Percentiles rank a stretch among this genome's conserved stretches.
phyloP scores from a whole-genome alignment of 208 protist genomes.

The Leptomonas seymouri region DNA sequence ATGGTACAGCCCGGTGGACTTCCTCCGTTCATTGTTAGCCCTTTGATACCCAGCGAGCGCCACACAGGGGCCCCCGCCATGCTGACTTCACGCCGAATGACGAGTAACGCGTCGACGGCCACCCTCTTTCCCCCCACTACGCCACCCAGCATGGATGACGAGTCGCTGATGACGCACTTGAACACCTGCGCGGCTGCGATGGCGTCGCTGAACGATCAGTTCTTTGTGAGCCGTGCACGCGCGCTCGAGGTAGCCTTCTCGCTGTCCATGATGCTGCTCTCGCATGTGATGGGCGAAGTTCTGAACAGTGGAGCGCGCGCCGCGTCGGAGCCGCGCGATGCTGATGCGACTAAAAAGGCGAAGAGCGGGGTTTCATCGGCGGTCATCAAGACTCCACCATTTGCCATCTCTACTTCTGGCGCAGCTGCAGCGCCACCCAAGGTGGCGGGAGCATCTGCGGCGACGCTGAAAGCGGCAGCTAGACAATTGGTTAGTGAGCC shows the following conservation, averaged over 20 bases:
- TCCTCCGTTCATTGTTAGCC: slow-evolving; percentile 18
- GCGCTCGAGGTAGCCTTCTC: slow-evolving; percentile 35
- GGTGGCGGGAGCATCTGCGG: not conserved
- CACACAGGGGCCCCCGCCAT: not conserved
- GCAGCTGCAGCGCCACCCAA: not conserved
- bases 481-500: not conserved
- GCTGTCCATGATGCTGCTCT: slow-evolving; percentile 29
- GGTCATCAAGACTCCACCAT: slow-evolving; percentile 5
- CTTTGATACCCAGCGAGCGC: slow-evolving; percentile 11
- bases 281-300: slow-evolving; percentile 32
- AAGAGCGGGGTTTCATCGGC: not conserved
- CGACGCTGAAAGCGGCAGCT: not conserved
- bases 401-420: not conserved
- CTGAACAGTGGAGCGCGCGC: slow-evolving; percentile 9
- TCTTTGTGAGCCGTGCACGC: slow-evolving; percentile 21
- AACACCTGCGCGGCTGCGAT: slow-evolving; percentile 17
- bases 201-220: slow-evolving; percentile 12
- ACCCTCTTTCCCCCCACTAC: slow-evolving; percentile 17
- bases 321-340: not conserved
- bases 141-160: slow-evolving; percentile 9
- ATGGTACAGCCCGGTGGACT: slow-evolving; percentile 2
- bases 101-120: slow-evolving; percentile 2
- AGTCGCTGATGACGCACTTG: slow-evolving; percentile 24
- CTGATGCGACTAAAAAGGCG: not conserved
- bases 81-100: slow-evolving; percentile 9